Percentiles rank a stretch among this genome's conserved stretches.
Conservation (phyloP, 495 filamentous ascomycete genomes). For the Penicillium verhagenii region DNA sequence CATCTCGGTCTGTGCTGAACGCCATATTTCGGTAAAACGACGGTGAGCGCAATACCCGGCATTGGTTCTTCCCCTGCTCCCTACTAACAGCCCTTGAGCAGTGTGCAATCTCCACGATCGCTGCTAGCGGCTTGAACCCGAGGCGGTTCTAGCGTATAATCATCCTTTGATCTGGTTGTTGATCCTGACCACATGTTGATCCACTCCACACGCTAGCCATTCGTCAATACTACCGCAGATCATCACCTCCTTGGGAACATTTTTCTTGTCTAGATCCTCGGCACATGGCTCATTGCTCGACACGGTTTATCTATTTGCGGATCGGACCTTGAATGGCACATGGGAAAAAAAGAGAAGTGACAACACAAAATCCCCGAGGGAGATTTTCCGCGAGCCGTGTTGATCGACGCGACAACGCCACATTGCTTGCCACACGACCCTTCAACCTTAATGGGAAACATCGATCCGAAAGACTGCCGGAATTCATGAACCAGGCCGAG, state of each 20-base stretch:
- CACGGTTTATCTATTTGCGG: neutral
- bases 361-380: neutral
- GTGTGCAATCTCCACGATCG: slow-evolving; percentile 16
- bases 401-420: neutral
- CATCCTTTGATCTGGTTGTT: slow-evolving; percentile 7
- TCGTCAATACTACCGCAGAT: slow-evolving; percentile 5
- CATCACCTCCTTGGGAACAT: slow-evolving; percentile 1
- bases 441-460: slow-evolving; percentile 1
- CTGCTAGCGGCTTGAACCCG: slow-evolving; percentile 18
- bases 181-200: slow-evolving; percentile 7
- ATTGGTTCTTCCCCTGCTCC: neutral
- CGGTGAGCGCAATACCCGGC: neutral
- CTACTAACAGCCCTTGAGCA: neutral
- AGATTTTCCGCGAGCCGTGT: neutral
- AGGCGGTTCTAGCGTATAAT: slow-evolving; percentile 8
- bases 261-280: slow-evolving; percentile 6
- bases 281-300: slow-evolving; percentile 3
- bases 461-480: too few relatives aligned
- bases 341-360: neutral
- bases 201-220: slow-evolving; percentile 8
- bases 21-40: neutral
- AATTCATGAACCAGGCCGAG: too few relatives aligned
- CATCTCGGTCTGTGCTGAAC: too few relatives aligned
- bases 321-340: neutral
- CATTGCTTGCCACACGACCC: neutral